Conservation (phyloP, 202 grass and related monocot genomes). For the Thinopyrum obtusiflorum region DNA sequence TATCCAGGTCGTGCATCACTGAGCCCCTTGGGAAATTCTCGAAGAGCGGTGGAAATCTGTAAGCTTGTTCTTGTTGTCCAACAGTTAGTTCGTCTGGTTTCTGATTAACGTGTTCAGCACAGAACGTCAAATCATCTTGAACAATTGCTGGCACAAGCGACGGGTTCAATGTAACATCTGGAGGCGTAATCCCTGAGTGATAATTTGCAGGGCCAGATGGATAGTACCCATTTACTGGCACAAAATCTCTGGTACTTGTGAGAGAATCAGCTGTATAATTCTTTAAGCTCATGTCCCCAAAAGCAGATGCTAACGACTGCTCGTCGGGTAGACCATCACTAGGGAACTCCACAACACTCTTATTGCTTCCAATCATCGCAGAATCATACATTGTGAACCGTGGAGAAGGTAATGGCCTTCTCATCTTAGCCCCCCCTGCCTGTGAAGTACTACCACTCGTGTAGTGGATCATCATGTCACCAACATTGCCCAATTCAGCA, state of each 20-base stretch:
- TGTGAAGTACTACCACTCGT: neutral
- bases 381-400: neutral
- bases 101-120: constrained; percentile 16
- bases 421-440: neutral
- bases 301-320: constrained; percentile 36
- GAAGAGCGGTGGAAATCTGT: constrained; percentile 23
- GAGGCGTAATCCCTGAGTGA: constrained; percentile 2
- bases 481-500: constrained; percentile 12
- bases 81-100: neutral
- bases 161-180: neutral
- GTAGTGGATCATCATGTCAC: constrained; percentile 19
- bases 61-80: constrained; percentile 25
- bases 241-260: constrained; percentile 10
- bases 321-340: constrained; percentile 34
- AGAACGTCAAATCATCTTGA: constrained; percentile 28
- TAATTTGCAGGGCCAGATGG: neutral
- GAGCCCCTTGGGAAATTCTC: constrained; percentile 29
- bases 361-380: neutral
- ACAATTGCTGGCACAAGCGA: neutral
- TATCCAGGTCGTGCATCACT: neutral
- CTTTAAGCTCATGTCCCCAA: constrained; percentile 36
- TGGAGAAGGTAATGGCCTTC: constrained; percentile 5
- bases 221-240: constrained; percentile 31
- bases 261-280: constrained; percentile 30
- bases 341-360: neutral